phyloP scores from a whole-genome alignment of 2,329 filamentous ascomycete species.

The Trichoderma guizhouense region DNA sequence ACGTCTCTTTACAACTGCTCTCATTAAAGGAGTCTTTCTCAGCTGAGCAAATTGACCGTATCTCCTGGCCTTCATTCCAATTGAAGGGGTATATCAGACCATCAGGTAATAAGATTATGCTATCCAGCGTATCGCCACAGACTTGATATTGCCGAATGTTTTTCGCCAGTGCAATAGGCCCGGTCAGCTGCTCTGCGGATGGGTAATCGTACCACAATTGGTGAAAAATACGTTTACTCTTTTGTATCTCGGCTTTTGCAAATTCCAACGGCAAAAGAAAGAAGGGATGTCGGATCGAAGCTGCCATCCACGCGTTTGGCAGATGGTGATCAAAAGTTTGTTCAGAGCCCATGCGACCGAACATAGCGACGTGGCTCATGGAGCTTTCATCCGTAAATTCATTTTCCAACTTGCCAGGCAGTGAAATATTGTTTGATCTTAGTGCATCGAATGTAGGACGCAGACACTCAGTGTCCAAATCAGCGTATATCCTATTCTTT shows the following conservation, averaged over 20 bases:
- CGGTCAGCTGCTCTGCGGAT: neutral
- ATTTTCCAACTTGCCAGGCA: neutral
- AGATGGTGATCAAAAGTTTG: neutral
- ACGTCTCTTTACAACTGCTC: neutral
- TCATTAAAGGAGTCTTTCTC: neutral
- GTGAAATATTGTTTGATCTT: neutral
- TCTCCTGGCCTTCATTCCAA: neutral
- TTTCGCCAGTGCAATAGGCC: neutral
- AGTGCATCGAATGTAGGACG: neutral
- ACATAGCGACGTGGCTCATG: neutral
- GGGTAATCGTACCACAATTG: neutral
- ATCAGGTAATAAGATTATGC: neutral
- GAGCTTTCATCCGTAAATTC: neutral
- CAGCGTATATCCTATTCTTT: neutral
- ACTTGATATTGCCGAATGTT: neutral
- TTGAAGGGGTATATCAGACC: neutral
- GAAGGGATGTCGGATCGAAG: neutral
- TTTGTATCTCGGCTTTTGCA: neutral
- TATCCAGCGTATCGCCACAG: neutral
- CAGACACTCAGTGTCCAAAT: neutral
- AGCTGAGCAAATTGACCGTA: neutral
- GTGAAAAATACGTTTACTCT: neutral
- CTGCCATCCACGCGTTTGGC: neutral
- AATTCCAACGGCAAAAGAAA: neutral
- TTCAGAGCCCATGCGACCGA: neutral